A percentile compares a stretch with the other conserved stretches of the same genome.
These are phyloP conservation scores for Penicillium bovifimosum DNA, from an alignment of 495 filamentous ascomycete genomes.

Conservation along the genomic window DNA sequence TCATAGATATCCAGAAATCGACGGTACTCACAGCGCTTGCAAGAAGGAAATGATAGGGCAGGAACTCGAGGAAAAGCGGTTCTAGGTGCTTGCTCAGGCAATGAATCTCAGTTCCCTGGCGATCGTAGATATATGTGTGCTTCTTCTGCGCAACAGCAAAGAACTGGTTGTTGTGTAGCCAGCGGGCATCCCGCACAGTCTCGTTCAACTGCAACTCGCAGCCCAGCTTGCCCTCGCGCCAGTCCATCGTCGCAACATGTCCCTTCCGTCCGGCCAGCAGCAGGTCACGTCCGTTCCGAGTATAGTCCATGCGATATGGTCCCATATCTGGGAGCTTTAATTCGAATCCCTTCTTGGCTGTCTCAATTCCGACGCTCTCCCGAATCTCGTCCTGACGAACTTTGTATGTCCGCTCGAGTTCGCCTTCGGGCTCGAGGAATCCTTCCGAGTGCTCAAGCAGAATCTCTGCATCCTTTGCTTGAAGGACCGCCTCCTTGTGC, in stretches of 20 bases:
- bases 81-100: slow-evolving; percentile 84
- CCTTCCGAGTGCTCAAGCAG: slow-evolving; percentile 82
- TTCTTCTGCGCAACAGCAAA: slow-evolving; percentile 99
- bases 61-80: slow-evolving; percentile 90
- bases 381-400: slow-evolving; percentile 84
- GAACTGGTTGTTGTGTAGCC: slow-evolving; percentile 93
- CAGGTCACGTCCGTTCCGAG: slow-evolving; percentile 78
- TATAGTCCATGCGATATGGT: slow-evolving; percentile 83
- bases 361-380: slow-evolving; percentile 66
- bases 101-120: slow-evolving; percentile 83
- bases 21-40: slow-evolving; percentile 64
- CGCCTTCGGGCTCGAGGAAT: slow-evolving; percentile 81
- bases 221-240: slow-evolving; percentile 83
- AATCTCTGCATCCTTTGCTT: slow-evolving; percentile 92
- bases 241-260: slow-evolving; percentile 95
- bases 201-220: slow-evolving; percentile 88
- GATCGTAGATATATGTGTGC: slow-evolving; percentile 91
- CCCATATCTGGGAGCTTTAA: slow-evolving; percentile 76
- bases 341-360: slow-evolving; percentile 88
- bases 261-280: slow-evolving; percentile 86
- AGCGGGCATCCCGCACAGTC: slow-evolving; percentile 81
- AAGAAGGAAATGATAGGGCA: slow-evolving; percentile 93
- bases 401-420: slow-evolving; percentile 86
- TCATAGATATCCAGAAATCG: neutral
- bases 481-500: slow-evolving; percentile 71